Percentiles rank a stretch among this genome's conserved stretches.
Conservation (phyloP, 1,284 basidiomycete species). For the Ceratobasidium sp. region DNA sequence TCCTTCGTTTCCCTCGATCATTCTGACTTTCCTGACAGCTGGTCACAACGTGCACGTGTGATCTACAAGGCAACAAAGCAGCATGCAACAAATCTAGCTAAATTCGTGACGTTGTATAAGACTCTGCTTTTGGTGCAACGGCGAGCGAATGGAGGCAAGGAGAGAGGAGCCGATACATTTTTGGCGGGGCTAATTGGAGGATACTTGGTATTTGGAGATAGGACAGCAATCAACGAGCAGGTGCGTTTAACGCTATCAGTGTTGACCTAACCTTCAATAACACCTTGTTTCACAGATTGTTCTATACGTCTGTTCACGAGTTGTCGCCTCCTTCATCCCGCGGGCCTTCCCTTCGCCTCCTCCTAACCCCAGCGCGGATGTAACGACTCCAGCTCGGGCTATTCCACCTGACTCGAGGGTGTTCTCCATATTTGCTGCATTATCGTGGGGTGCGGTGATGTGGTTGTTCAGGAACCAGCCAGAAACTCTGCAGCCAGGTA, state of each 20-base stretch:
- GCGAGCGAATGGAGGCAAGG: constrained; percentile 84
- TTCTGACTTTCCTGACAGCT: constrained; percentile 64
- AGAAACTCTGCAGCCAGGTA: constrained; percentile 92
- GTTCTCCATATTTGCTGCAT: constrained; percentile 90
- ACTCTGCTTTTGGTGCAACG: constrained; percentile 84
- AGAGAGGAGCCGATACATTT: constrained; percentile 87
- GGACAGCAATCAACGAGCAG: constrained; percentile 98
- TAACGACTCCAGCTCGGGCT: constrained; percentile 67
- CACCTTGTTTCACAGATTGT: constrained; percentile 77
- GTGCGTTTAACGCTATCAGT: constrained; percentile 64
- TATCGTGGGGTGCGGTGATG: constrained; percentile 98
- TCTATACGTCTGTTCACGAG: constrained; percentile 92
- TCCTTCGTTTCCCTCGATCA: neutral
- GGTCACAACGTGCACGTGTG: constrained; percentile 73
- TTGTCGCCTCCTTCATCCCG: constrained; percentile 89
- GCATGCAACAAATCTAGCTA: constrained; percentile 90
- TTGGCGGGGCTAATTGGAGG: constrained; percentile 94
- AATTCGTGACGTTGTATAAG: constrained; percentile 97
- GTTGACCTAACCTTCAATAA: neutral
- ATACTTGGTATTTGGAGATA: constrained; percentile 93
- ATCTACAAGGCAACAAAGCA: constrained; percentile 92
- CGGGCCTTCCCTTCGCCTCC: constrained; percentile 70
- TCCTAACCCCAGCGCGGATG: constrained; percentile 57
- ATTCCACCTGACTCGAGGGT: constrained; percentile 84
- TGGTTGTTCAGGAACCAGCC: constrained; percentile 91